Evolutionary conservation across 306 rosid genomes (phyloP).

Genomic region (Trichosanthes cucumerina): DNA sequence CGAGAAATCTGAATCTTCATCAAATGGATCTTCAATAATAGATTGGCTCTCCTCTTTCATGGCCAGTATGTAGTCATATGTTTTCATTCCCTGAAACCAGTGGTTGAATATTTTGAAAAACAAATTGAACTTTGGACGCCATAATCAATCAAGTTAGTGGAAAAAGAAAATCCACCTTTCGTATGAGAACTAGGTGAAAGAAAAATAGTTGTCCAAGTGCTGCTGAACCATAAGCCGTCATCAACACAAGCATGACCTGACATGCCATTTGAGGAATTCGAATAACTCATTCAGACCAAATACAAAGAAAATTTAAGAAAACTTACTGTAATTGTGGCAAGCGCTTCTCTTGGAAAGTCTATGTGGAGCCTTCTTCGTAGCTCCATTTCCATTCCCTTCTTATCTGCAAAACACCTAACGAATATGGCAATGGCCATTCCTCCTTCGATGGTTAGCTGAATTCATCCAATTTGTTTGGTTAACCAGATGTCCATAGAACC

Average conservation of each 20-base stretch:
- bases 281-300: background rate
- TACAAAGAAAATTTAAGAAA: background rate
- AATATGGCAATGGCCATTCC: slow-evolving; percentile 72
- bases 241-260: slow-evolving; percentile 57
- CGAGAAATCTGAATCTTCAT: slow-evolving; percentile 65
- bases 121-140: background rate
- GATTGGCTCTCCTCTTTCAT: slow-evolving; percentile 74
- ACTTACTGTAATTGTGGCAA: slow-evolving; percentile 64
- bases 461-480: background rate
- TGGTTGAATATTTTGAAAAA: background rate
- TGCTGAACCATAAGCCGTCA: slow-evolving; percentile 76
- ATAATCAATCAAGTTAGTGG: background rate
- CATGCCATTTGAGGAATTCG: background rate
- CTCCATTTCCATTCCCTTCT: slow-evolving; percentile 59
- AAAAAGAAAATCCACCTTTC: slow-evolving; percentile 45
- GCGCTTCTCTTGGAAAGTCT: slow-evolving; percentile 69
- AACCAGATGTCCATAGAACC: background rate
- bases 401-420: slow-evolving; percentile 71
- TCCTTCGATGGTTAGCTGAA: slow-evolving; percentile 76
- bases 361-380: slow-evolving; percentile 40
- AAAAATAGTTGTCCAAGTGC: slow-evolving; percentile 93
- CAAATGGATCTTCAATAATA: slow-evolving; percentile 45
- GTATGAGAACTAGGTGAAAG: slow-evolving; percentile 81
- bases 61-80: slow-evolving; percentile 89
- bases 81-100: slow-evolving; percentile 70